Base-by-base conservation (phyloP, 805 yeast genomes). In the Metschnikowia proteae region DNA sequence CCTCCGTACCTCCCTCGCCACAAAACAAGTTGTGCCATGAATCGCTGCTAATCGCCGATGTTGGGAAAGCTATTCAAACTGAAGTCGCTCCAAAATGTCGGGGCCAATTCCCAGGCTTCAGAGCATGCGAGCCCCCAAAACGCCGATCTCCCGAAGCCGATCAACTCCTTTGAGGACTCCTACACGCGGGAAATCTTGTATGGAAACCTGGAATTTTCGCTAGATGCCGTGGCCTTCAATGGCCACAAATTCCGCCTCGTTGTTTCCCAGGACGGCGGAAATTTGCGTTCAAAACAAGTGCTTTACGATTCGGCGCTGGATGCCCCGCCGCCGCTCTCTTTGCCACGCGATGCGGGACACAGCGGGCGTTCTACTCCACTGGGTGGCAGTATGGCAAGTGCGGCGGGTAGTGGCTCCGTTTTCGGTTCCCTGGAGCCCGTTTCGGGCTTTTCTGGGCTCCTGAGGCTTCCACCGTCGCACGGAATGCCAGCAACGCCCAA, bases 181-280 rank as follows among this genome's bases (percentile, higher is more conserved):
- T 70, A 72, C 56, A 70, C 77, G 1, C 60, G 80, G 30, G 73
- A 73, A 33, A 70, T 74, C 35, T 62, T 77, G n/a, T 78, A 76
- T 53, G 81, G 80, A 2, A 51, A 60, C 33, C 56, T 60, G 45
- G 66, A 60, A 17, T 52, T 67, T 32, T 45, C 55, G 38, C 39
- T 47, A n/a, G 42, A 44, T 11, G 46, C 49, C 2, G 44, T 53
- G 13, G 61, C 59, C 22, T 57, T 66, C 43, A 66, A 64, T 47
- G 53, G 54, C 28, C 63, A 64, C 48, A 56, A 55, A 9, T 77
- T 75, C 56, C 60, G 83, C 32, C 55, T 79, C 35, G 60, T 79
- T 3, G 65, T 79, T 30, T 64, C 78, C 6, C 83, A 79, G 57
- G 83, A 79, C 55, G 82, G 81, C 2, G 75, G 76, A 2, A 67